phyloP scores from a whole-genome alignment of 2,329 filamentous ascomycete genomes.

The Alternaria infectoria region DNA sequence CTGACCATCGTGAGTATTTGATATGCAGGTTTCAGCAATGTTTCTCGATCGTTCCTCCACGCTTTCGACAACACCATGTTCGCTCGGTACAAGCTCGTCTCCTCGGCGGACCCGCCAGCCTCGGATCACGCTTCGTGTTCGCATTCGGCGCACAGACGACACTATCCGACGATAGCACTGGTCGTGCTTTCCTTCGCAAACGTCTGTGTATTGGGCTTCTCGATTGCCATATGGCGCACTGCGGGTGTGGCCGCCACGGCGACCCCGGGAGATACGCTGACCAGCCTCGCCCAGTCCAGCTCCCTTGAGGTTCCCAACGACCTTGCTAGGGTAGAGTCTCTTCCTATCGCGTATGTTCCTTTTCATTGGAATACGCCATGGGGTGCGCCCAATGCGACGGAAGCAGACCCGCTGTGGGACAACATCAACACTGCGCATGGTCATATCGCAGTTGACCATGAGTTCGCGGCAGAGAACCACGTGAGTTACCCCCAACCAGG shows the following conservation, averaged over 20 bases:
- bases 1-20: background rate
- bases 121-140: background rate
- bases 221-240: slow-evolving; percentile 1
- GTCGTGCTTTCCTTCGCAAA: background rate
- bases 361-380: slow-evolving; percentile 11
- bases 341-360: slow-evolving; percentile 1
- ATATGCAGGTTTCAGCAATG: background rate
- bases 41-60: background rate
- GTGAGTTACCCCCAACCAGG: slow-evolving; percentile 6
- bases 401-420: slow-evolving; percentile 31
- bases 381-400: slow-evolving; percentile 12
- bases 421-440: slow-evolving; percentile 33
- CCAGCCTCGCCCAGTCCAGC: background rate
- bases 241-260: background rate
- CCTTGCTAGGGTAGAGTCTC: slow-evolving; percentile 2
- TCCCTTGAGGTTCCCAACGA: background rate
- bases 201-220: background rate
- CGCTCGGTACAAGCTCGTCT: slow-evolving; percentile 3
- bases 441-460: slow-evolving; percentile 32
- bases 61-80: background rate
- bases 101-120: background rate
- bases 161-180: background rate
- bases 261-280: background rate
- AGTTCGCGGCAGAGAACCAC: slow-evolving; percentile 23
- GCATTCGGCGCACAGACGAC: background rate